Conservation (phyloP, 306 rosid species). For the Pyrus pyrifolia region DNA sequence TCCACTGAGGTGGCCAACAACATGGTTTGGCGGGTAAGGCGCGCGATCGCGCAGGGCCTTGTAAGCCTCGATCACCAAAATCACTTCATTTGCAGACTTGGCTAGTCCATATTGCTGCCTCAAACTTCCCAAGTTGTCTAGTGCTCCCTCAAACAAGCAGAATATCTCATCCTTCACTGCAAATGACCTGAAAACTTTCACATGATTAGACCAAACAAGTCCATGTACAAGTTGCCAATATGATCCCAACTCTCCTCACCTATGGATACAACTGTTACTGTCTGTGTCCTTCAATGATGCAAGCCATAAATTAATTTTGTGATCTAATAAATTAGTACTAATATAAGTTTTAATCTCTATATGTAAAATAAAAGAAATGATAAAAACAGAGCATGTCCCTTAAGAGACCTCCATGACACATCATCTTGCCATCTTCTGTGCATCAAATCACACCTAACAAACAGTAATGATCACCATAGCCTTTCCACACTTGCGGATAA, state of each 20-base stretch:
- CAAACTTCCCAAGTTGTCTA: slow-evolving; percentile 83
- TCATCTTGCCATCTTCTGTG: not conserved
- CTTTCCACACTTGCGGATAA: not conserved
- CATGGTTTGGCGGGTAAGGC: slow-evolving; percentile 85
- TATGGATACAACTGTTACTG: not conserved
- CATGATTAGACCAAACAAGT: not conserved
- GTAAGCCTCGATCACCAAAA: slow-evolving; percentile 81
- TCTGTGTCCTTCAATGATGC: not conserved
- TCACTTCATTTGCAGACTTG: slow-evolving; percentile 71
- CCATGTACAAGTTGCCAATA: not conserved
- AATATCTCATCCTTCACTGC: slow-evolving; percentile 89
- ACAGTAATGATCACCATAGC: not conserved
- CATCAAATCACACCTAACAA: not conserved
- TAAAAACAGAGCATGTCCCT: not conserved
- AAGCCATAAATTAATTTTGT: not conserved
- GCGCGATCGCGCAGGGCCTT: slow-evolving; percentile 94
- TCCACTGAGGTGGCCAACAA: slow-evolving; percentile 85
- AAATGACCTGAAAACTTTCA: slow-evolving; percentile 57
- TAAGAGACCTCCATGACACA: not conserved
- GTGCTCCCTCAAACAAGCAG: slow-evolving; percentile 84
- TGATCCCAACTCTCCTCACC: not conserved
- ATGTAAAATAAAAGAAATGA: not conserved
- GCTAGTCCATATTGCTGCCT: slow-evolving; percentile 81
- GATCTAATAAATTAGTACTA: no score
- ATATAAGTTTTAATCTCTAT: not conserved